Evolutionary conservation across 495 filamentous ascomycete species (phyloP), one percentile per base, ranked within the genome.

Genomic region (Aspergillus nanangensis): DNA sequence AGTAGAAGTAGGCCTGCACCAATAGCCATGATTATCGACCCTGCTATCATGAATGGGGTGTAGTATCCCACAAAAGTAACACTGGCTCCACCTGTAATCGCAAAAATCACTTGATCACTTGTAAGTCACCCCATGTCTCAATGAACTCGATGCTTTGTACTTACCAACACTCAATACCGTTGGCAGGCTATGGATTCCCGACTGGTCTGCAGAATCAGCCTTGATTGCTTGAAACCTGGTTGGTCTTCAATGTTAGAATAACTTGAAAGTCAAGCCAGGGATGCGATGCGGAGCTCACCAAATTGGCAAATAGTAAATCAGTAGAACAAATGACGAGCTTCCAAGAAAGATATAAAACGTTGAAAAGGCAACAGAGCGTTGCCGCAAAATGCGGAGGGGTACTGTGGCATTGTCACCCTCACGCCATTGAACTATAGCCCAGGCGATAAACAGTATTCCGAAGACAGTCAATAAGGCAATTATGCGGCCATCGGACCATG

Each of bases 181-280:
- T 9, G 55, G 53, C 7, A 58, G 25, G 27, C 38, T 34, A 25
- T 45, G 45, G 20, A 58, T 50, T 22, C 84, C 85, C 2, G 80
- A 83, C 9, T 70, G 50, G 9, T 77, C 69, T 8, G 85, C 81
- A 2, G 60, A 63, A 2, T 72, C 71, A 25, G 71, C 77, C 59
- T 84, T 75, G 49, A 88, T 76, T 11, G 79, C 74, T 58, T 89
- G 85, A 67, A 90, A 88, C 78, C 47, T 45, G 39, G 31, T 49
- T 7, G 20, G 43, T 42, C 18, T 22, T 21, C n/a, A 3, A 18
- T 23, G 38, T 10, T 24, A 7, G 32, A 32, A 32, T 18, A 22
- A 43, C 19, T 48, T 42, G 33, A 19, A 24, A 4, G 5, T 14
- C 38, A 19, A 3, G 4, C 8, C 23, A 4, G 0, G 38, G 18